phyloP scores from a whole-genome alignment of 2,329 filamentous ascomycete genomes.

The Diaporthe capsici region DNA sequence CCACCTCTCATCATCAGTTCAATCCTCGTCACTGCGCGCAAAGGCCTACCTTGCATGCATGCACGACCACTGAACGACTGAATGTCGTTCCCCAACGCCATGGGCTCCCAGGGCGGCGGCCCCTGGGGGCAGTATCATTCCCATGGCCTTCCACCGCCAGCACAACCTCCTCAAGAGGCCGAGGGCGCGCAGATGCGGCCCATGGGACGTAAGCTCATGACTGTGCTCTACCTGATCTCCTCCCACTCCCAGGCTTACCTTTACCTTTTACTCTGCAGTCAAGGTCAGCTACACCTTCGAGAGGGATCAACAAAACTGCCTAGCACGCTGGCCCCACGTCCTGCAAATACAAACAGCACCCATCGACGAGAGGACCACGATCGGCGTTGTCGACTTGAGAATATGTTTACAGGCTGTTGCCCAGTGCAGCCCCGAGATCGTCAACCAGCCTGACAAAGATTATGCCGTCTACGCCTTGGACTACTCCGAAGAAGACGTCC shows the following conservation, averaged over 20 bases:
- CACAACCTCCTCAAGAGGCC: slow-evolving; percentile 45
- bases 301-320: slow-evolving; percentile 87
- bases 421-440: slow-evolving; percentile 86
- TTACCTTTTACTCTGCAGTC: slow-evolving; percentile 67
- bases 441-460: slow-evolving; percentile 79
- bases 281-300: slow-evolving; percentile 99
- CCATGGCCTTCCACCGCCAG: slow-evolving; percentile 47
- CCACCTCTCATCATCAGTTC: slow-evolving; percentile 3
- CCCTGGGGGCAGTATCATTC: slow-evolving; percentile 40
- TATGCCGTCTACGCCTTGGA: slow-evolving; percentile 98
- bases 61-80: slow-evolving; percentile 31
- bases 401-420: slow-evolving; percentile 88
- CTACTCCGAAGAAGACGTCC: slow-evolving; percentile 94
- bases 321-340: slow-evolving; percentile 86
- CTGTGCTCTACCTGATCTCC: slow-evolving; percentile 50
- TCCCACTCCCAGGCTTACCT: slow-evolving; percentile 39
- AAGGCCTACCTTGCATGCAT: slow-evolving; percentile 22
- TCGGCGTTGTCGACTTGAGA: slow-evolving; percentile 89
- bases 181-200: slow-evolving; percentile 71
- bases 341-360: slow-evolving; percentile 85
- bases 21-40: slow-evolving; percentile 3
- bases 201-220: slow-evolving; percentile 72
- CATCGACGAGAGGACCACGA: slow-evolving; percentile 83
- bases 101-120: slow-evolving; percentile 44
- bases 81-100: slow-evolving; percentile 44